These are phyloP conservation scores for Heterobasidion irregulare DNA, from an alignment of 1,284 basidiomycete genomes.

Conservation along the genomic window DNA sequence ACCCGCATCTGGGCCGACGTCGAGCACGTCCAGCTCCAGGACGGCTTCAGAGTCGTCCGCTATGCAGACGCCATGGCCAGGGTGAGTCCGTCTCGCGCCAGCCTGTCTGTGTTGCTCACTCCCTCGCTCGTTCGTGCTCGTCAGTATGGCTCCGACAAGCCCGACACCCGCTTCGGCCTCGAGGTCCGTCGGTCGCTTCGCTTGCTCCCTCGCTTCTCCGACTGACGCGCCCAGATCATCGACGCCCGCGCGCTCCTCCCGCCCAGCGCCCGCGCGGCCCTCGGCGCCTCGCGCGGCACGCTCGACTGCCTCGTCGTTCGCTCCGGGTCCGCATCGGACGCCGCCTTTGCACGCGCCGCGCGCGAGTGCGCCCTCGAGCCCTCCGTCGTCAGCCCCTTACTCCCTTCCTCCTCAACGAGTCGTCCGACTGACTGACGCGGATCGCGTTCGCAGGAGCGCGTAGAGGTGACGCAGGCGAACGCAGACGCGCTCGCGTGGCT, in stretches of 20 bases:
- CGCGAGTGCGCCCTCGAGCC: no score
- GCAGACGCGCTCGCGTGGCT: conserved; percentile 34
- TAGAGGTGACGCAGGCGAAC: conserved; percentile 35
- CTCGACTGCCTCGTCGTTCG: conserved; percentile 43
- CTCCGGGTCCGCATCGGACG: no score
- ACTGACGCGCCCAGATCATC: conserved; percentile 29
- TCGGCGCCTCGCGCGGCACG: conserved; percentile 26
- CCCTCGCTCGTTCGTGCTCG: conserved; percentile 7
- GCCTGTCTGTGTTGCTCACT: neutral
- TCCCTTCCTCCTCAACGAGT: neutral
- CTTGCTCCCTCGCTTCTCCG: conserved; percentile 21
- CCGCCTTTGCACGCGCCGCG: no score
- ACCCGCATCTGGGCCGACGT: conserved; percentile 66
- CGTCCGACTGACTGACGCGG: neutral
- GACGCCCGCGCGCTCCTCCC: conserved; percentile 19
- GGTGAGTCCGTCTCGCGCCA: conserved; percentile 33
- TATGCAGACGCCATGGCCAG: conserved; percentile 82
- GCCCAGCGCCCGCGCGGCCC: conserved; percentile 6
- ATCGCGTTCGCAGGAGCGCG: conserved; percentile 31
- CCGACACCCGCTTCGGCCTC: conserved; percentile 82
- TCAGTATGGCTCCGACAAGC: conserved; percentile 93
- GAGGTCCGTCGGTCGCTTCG: conserved; percentile 43
- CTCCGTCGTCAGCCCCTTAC: no score
- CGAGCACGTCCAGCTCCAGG: conserved; percentile 50
- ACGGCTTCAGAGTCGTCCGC: conserved; percentile 70